Percentiles rank a stretch among this genome's conserved stretches.
phyloP scores from a whole-genome alignment of 1,139 yeast genomes.

The Suhomyces ambrosiae region DNA sequence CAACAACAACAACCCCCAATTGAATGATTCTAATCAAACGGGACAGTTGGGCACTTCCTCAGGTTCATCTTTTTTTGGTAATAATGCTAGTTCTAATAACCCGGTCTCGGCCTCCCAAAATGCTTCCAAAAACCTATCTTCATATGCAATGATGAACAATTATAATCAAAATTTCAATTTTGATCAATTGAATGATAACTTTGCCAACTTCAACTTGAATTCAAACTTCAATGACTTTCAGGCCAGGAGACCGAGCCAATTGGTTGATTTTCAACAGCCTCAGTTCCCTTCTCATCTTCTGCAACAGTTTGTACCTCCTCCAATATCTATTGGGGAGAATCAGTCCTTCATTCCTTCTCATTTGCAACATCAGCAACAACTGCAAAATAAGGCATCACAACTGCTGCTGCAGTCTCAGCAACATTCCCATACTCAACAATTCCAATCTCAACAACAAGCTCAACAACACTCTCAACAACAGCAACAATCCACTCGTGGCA shows the following conservation, averaged over 20 bases:
- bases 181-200: slow-evolving; percentile 38
- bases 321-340: slow-evolving; percentile 12
- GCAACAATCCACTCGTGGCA: slow-evolving; percentile 9
- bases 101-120: slow-evolving; percentile 7
- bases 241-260: slow-evolving; percentile 48
- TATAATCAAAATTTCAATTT: slow-evolving; percentile 22
- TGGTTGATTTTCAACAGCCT: slow-evolving; percentile 36
- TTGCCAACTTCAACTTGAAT: slow-evolving; percentile 38
- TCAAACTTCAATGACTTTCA: slow-evolving; percentile 45
- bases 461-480: slow-evolving; percentile 14
- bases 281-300: slow-evolving; percentile 13
- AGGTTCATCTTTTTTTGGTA: slow-evolving; percentile 16
- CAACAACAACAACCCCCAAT: slow-evolving; percentile 13
- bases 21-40: slow-evolving; percentile 13
- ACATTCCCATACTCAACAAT: slow-evolving; percentile 9
- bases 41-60: slow-evolving; percentile 8
- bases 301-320: slow-evolving; percentile 13
- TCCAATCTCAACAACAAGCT: slow-evolving; percentile 11
- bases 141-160: slow-evolving; percentile 20
- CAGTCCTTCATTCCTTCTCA: slow-evolving; percentile 11
- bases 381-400: neutral
- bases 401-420: slow-evolving; percentile 6
- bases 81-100: slow-evolving; percentile 2
- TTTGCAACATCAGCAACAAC: slow-evolving; percentile 8
- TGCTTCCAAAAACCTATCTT: slow-evolving; percentile 18